Conservation (phyloP, 495 filamentous ascomycete species). For the Copromyces sp. region DNA sequence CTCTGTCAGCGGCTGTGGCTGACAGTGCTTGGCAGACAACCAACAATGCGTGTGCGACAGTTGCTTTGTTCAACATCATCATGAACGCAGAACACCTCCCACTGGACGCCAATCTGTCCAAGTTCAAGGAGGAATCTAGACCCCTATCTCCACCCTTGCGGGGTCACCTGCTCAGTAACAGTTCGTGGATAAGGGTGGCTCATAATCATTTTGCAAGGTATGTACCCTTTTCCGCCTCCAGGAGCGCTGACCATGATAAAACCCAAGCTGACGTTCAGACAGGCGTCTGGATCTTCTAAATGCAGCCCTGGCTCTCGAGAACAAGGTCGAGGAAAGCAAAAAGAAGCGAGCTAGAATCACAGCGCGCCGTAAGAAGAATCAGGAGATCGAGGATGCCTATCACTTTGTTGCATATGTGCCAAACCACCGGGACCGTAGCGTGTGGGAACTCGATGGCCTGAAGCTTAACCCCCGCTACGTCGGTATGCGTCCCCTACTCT, state of each 20-base stretch:
- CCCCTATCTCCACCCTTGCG: constrained; percentile 59
- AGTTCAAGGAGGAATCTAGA: constrained; percentile 63
- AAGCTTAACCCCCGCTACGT: constrained; percentile 61
- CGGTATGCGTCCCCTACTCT: constrained; percentile 35
- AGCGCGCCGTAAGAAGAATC: constrained; percentile 11
- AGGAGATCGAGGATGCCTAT: constrained; percentile 42
- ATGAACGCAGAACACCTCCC: constrained; percentile 60
- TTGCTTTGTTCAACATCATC: constrained; percentile 82
- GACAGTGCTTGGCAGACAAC: constrained; percentile 45
- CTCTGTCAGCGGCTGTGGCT: background rate
- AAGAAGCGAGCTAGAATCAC: constrained; percentile 21
- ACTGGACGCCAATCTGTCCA: constrained; percentile 54
- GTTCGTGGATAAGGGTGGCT: constrained; percentile 63
- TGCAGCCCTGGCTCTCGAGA: constrained; percentile 58
- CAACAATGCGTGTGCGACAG: constrained; percentile 75
- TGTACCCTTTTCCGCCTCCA: constrained; percentile 5
- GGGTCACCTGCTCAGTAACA: constrained; percentile 63
- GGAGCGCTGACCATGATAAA: background rate
- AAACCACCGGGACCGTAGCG: constrained; percentile 41
- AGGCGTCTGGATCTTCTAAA: constrained; percentile 68
- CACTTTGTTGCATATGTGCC: constrained; percentile 92
- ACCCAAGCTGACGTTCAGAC: constrained; percentile 18
- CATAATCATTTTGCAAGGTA: constrained; percentile 86
- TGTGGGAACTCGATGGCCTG: constrained; percentile 90
- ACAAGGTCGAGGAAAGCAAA: constrained; percentile 43